Evolutionary conservation across 306 rosid genomes (phyloP), one percentile per base, ranked within the genome.

Genomic region (Prunus mongolica): DNA sequence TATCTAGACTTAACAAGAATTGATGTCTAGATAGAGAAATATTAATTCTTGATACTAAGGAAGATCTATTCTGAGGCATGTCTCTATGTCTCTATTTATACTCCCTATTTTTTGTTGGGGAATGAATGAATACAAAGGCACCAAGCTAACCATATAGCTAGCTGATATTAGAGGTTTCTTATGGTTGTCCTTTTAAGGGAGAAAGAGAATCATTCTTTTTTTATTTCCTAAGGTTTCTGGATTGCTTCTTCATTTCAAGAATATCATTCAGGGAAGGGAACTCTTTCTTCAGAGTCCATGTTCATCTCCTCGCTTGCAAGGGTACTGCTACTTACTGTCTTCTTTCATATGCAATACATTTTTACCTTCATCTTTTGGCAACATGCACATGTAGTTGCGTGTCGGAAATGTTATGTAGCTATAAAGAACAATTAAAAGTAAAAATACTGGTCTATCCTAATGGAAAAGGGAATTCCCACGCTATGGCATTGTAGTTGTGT

Each of bases 121-220:
- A 34, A 34, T 34, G 41, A 60, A 56, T 56, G 62, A 56, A n/a
- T 24, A 56, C 62, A 56, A 56, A 56, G 62, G n/a, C 56, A 1
- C 41, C 41, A 16, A 15, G 56, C 6, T 51, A 51, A 61, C 13
- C 11, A 47, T 10, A 0, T 47, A 47, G 51, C 51, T 12, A 12
- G 51, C 51, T 47, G 51, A 10, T 15, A 24, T 6, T 30, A 13
- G 9, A 30, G 51, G 61, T 51, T 75, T 49, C 71, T 64, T 63
- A 63, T 19, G 58, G 47, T 63, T 63, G 63, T 50, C 14, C 8
- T 45, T 8, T 46, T 18, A 49, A 30, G 13, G 30, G 32, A 64
- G 77, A 79, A 79, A 32, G 41, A 34, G 41, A 34, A 34, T 41
- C 38, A 71, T 63, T 68, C 82, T 10, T 64, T 64, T 63, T 64